Conservation (phyloP, 306 rosid species). For the Acacia crassicarpa region DNA sequence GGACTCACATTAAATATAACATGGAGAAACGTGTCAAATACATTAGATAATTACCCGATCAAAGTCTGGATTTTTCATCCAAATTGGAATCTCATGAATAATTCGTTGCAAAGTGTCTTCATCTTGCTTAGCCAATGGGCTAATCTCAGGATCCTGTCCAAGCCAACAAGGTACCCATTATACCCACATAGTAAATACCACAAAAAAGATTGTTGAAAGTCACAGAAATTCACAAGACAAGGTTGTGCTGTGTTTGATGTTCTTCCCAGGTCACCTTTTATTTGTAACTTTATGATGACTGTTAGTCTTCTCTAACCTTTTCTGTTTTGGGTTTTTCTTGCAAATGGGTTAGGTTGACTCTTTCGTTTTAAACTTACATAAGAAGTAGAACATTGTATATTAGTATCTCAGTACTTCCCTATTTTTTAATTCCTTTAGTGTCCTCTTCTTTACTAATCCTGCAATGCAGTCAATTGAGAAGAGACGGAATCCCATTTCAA, state of each 20-base stretch:
- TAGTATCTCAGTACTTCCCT: neutral
- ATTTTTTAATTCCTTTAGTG: neutral
- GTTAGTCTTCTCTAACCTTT: neutral
- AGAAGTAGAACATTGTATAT: neutral
- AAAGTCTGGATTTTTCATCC: slow-evolving; percentile 89
- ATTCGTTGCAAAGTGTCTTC: slow-evolving; percentile 61
- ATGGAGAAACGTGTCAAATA: neutral
- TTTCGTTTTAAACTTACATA: neutral
- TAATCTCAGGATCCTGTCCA: slow-evolving; percentile 66
- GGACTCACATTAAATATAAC: neutral
- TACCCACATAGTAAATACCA: neutral
- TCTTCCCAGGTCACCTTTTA: neutral
- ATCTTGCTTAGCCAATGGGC: slow-evolving; percentile 69
- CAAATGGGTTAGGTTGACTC: neutral
- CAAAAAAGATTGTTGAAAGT: neutral
- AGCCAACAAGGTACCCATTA: neutral
- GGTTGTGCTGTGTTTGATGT: neutral
- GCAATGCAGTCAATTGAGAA: neutral
- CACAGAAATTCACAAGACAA: neutral
- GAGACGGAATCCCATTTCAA: neutral
- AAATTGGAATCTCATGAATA: slow-evolving; percentile 84
- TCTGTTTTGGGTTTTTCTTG: neutral
- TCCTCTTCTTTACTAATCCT: neutral
- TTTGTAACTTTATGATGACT: neutral
- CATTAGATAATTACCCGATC: slow-evolving; percentile 61